Conservation (phyloP, 345 rosid species). For the Cochlearia excelsa region DNA sequence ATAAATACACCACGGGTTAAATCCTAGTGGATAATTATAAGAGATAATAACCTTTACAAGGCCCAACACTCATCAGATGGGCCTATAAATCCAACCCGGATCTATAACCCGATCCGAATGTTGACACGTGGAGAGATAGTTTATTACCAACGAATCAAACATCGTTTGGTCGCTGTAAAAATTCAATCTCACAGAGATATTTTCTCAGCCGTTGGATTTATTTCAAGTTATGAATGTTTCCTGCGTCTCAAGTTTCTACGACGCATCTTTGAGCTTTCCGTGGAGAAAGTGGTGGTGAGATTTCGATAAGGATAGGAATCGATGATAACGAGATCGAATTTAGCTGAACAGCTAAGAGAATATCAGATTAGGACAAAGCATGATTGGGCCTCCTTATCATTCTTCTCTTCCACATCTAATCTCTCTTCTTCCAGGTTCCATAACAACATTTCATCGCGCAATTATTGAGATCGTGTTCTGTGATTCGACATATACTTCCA, state of each 20-base stretch:
- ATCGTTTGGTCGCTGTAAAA: conserved; percentile 22
- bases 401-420: conserved; percentile 88
- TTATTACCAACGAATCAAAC: conserved; percentile 15
- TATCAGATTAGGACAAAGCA: conserved; percentile 94
- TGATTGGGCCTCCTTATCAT: conserved; percentile 96
- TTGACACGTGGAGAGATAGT: conserved; percentile 8
- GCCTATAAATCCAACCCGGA: not conserved
- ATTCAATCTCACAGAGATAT: not conserved
- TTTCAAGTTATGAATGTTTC: not conserved
- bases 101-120: conserved; percentile 27
- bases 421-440: conserved; percentile 64
- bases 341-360: conserved; percentile 90
- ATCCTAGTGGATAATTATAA: no score
- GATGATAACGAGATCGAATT: conserved; percentile 96
- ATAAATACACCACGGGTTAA: no score
- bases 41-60: no score
- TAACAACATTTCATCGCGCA: no score
- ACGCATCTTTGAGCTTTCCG: conserved; percentile 16
- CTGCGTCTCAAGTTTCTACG: conserved; percentile 2
- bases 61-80: conserved; percentile 2
- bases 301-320: conserved; percentile 23
- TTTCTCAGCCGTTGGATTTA: not conserved
- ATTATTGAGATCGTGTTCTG: no score
- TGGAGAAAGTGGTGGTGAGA: conserved; percentile 10
- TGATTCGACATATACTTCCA: no score